phyloP scores from a whole-genome alignment of 1,284 basidiomycete species.

The Wolfiporia cocos region DNA sequence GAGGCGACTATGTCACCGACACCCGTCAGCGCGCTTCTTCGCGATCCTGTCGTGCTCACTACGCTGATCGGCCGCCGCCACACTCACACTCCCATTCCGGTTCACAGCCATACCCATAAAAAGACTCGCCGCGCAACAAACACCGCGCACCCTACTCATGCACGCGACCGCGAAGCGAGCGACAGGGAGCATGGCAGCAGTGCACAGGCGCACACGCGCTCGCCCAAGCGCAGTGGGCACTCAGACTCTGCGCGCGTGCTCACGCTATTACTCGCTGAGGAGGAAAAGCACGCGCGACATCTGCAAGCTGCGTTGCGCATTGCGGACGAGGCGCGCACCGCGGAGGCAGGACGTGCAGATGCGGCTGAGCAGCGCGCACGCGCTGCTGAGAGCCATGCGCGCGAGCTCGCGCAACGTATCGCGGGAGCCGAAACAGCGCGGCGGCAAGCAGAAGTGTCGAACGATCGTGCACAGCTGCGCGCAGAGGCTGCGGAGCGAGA shows the following conservation, averaged over 20 bases:
- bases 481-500: conserved; percentile 46
- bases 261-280: conserved; percentile 48
- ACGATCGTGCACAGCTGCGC: conserved; percentile 39
- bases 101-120: too few relatives aligned
- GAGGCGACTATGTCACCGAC: conserved; percentile 26
- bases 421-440: conserved; percentile 40
- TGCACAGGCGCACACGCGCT: background rate
- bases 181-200: background rate
- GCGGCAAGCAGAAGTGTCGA: conserved; percentile 39
- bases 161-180: conserved; percentile 10
- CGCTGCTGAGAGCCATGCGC: conserved; percentile 43
- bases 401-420: conserved; percentile 33
- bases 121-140: conserved; percentile 21
- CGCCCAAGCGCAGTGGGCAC: conserved; percentile 15
- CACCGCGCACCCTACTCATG: conserved; percentile 15
- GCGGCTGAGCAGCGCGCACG: conserved; percentile 45
- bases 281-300: conserved; percentile 51
- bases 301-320: conserved; percentile 49
- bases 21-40: conserved; percentile 27
- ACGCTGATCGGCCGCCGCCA: conserved; percentile 21
- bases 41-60: conserved; percentile 24
- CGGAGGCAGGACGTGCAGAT: conserved; percentile 48
- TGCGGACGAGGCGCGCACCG: conserved; percentile 49
- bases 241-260: conserved; percentile 29
- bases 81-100: too few relatives aligned